Evolutionary conservation across 202 grass and related monocot genomes (phyloP).

Genomic region (Panicum hallii): DNA sequence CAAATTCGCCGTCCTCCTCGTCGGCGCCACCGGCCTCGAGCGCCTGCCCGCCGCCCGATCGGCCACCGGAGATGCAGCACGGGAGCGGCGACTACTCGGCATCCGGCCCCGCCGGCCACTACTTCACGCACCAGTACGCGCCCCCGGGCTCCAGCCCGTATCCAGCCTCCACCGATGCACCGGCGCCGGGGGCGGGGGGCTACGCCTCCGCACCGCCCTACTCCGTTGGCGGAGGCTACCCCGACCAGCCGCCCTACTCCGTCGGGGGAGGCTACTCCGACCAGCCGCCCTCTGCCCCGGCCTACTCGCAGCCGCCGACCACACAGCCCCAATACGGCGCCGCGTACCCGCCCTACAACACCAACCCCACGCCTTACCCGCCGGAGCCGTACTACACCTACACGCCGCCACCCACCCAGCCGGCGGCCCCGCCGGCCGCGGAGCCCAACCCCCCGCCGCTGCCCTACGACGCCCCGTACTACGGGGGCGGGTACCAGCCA

Average conservation of each 20-base stretch:
- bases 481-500: conserved; percentile 55
- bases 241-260: conserved; percentile 72
- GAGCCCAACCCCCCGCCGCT: conserved; percentile 44
- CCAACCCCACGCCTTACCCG: conserved; percentile 56
- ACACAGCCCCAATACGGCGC: conserved; percentile 41
- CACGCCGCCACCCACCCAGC: conserved; percentile 43
- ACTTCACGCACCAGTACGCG: conserved; percentile 68
- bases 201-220: conserved; percentile 74
- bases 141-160: conserved; percentile 51
- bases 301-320: conserved; percentile 61
- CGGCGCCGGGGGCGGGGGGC: conserved; percentile 37
- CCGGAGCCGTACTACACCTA: conserved; percentile 68
- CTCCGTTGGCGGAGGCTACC: conserved; percentile 50
- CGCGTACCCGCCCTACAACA: conserved; percentile 59
- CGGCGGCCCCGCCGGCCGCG: conserved; percentile 32
- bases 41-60: neutral
- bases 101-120: conserved; percentile 54
- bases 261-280: conserved; percentile 52
- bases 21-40: neutral
- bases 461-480: conserved; percentile 70
- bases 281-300: conserved; percentile 56
- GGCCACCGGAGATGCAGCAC: conserved; percentile 64
- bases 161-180: conserved; percentile 42
- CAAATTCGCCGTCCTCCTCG: conserved; percentile 33
- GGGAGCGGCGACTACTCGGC: conserved; percentile 64